phyloP scores from a whole-genome alignment of 208 protist species.

The Trichomonas tenax region DNA sequence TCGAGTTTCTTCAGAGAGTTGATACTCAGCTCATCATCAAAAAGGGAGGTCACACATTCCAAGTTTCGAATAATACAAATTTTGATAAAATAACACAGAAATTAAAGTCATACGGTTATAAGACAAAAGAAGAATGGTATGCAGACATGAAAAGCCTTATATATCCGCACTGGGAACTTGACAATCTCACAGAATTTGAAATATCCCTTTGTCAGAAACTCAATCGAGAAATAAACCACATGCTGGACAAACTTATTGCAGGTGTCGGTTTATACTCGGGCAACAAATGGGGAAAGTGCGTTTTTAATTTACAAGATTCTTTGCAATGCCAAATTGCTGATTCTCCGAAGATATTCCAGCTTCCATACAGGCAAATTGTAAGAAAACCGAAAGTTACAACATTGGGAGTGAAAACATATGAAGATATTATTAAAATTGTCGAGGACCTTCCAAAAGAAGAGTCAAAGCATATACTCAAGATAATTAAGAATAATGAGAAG shows the following conservation, averaged over 20 bases:
- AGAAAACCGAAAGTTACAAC: not conserved
- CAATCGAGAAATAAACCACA: not conserved
- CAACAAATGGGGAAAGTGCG: not conserved
- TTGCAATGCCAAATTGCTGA: not conserved
- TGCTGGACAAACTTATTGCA: not conserved
- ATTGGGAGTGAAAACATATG: not conserved
- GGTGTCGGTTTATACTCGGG: not conserved
- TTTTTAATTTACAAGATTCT: not conserved
- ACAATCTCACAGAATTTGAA: not conserved
- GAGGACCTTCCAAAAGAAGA: not conserved
- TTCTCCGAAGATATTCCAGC: not conserved
- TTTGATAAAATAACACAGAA: not conserved
- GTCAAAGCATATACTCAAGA: not conserved
- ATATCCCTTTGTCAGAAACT: not conserved
- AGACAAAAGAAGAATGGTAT: not conserved
- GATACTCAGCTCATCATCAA: not conserved
- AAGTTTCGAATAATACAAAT: not conserved
- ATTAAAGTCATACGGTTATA: not conserved
- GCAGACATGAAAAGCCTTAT: not conserved
- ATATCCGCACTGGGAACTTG: not conserved
- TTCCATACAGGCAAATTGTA: not conserved
- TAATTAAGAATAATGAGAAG: not conserved
- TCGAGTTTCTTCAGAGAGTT: not conserved
- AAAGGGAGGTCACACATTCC: not conserved
- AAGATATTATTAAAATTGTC: not conserved